These are phyloP conservation scores for Solanum rostratum DNA, from an alignment of 257 asterid species.

Conservation along the genomic window DNA sequence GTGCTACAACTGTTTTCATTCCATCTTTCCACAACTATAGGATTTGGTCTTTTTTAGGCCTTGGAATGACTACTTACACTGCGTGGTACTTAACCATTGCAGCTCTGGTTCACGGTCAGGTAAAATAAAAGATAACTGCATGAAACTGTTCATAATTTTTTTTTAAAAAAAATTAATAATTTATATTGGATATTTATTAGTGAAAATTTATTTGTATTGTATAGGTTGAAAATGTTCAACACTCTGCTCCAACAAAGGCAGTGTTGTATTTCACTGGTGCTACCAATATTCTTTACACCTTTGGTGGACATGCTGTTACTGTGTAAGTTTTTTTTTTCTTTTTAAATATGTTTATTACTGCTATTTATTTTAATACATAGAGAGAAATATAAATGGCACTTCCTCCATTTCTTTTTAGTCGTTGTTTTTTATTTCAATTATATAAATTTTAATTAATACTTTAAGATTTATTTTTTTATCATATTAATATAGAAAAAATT, in stretches of 20 bases:
- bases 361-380: neutral
- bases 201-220: neutral
- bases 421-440: too few species aligned
- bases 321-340: conserved; percentile 43
- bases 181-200: neutral
- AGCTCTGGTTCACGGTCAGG: conserved; percentile 83
- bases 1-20: conserved; percentile 93
- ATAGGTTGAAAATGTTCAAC: conserved; percentile 63
- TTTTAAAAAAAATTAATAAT: neutral
- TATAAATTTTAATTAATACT: too few species aligned
- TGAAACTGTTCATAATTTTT: neutral
- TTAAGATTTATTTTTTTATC: too few species aligned
- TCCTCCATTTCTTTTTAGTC: too few species aligned
- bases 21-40: conserved; percentile 97
- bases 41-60: conserved; percentile 92
- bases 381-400: too few species aligned
- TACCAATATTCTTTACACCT: conserved; percentile 85
- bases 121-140: neutral
- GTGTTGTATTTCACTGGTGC: conserved; percentile 95
- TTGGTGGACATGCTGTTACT: conserved; percentile 98
- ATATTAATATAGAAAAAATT: too few species aligned
- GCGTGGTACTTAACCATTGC: conserved; percentile 90
- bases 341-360: too few species aligned
- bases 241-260: conserved; percentile 63
- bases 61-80: conserved; percentile 95